Percentiles rank a stretch among this genome's conserved stretches.
Evolutionary conservation across 306 rosid genomes (phyloP).

Genomic region (Lotus japonicus): DNA sequence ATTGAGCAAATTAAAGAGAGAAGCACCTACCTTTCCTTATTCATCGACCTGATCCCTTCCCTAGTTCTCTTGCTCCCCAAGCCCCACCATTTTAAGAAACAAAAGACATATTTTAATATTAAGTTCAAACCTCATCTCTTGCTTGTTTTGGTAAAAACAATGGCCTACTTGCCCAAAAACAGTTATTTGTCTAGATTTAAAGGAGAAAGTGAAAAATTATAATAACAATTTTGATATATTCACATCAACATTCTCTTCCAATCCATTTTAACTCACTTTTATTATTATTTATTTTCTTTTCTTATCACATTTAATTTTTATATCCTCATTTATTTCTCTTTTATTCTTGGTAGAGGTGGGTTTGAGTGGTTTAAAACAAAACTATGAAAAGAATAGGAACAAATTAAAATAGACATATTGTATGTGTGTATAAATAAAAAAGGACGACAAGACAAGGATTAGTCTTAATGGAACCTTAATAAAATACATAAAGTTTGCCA

Average conservation of each 20-base stretch:
- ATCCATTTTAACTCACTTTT: no score
- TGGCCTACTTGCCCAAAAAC: neutral
- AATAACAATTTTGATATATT: no score
- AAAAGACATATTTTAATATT: neutral
- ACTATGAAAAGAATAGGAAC: neutral
- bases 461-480: neutral
- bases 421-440: no score
- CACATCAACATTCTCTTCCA: no score
- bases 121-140: constrained; percentile 29
- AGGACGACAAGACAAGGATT: neutral
- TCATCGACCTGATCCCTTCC: constrained; percentile 16
- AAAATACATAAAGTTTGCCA: neutral
- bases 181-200: neutral
- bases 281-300: no score
- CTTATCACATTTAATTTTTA: no score
- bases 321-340: no score
- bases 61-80: neutral
- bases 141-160: constrained; percentile 50
- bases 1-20: constrained; percentile 5
- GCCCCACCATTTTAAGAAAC: constrained; percentile 24
- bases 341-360: no score
- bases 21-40: constrained; percentile 26
- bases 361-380: neutral
- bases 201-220: neutral
- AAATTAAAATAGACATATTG: neutral